phyloP scores from a whole-genome alignment of 306 rosid species.

The Carpinus viminea region DNA sequence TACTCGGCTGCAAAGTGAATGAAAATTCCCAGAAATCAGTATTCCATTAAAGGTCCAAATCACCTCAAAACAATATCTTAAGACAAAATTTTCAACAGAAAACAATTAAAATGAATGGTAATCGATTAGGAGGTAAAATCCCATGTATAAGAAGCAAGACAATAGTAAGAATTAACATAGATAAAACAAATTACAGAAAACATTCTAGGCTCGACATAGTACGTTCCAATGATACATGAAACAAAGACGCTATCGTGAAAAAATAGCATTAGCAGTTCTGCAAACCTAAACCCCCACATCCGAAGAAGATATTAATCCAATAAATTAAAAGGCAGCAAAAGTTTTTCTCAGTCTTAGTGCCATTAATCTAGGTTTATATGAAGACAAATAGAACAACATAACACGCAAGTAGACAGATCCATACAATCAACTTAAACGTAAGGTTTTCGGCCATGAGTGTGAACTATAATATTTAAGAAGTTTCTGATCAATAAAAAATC shows the following conservation, averaged over 20 bases:
- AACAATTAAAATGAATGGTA: neutral
- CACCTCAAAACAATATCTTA: neutral
- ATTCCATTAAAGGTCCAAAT: neutral
- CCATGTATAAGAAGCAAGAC: neutral
- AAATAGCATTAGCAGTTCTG: no score
- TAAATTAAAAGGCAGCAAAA: no score
- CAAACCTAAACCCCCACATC: no score
- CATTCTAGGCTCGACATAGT: neutral
- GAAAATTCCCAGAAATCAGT: neutral
- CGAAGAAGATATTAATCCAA: no score
- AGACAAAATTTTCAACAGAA: neutral
- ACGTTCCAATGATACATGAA: no score
- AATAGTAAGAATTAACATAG: neutral
- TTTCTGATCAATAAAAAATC: neutral
- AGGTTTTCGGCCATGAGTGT: neutral
- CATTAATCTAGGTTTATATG: no score
- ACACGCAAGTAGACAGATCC: neutral
- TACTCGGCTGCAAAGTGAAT: constrained; percentile 44
- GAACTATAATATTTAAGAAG: neutral
- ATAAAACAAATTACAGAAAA: neutral
- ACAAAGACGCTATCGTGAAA: no score
- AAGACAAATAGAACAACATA: no score
- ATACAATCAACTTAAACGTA: neutral
- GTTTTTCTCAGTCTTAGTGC: no score
- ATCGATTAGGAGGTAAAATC: neutral